Evolutionary conservation across 352 stramenopile genomes (phyloP).

Genomic region (Globisporangium cylindrosporum): DNA sequence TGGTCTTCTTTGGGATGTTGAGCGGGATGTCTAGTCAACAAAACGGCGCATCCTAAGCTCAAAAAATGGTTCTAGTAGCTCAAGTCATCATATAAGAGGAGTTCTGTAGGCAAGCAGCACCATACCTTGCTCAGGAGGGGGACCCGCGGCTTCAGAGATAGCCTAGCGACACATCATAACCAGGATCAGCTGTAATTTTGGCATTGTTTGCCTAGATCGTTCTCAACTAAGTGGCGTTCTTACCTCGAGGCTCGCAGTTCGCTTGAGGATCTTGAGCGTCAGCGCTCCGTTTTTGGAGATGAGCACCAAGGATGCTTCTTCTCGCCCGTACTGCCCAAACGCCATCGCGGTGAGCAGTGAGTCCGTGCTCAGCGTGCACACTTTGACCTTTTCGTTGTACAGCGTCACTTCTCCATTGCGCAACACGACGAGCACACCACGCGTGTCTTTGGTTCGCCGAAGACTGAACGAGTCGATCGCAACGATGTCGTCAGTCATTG

Average conservation of each 20-base stretch:
- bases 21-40: conserved; percentile 74
- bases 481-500: conserved; percentile 81
- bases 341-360: conserved; percentile 68
- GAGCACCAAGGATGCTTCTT: conserved; percentile 84
- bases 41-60: background rate
- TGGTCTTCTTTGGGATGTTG: conserved; percentile 93
- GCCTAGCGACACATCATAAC: conserved; percentile 16
- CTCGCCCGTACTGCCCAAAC: conserved; percentile 86
- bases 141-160: conserved; percentile 66
- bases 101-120: background rate
- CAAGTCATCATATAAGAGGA: background rate
- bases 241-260: conserved; percentile 74
- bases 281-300: conserved; percentile 78
- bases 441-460: conserved; percentile 68
- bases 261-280: conserved; percentile 88
- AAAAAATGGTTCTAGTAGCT: background rate
- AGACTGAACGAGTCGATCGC: conserved; percentile 76
- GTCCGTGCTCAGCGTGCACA: conserved; percentile 71
- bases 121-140: conserved; percentile 79
- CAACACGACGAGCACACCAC: conserved; percentile 81
- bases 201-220: background rate
- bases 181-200: background rate
- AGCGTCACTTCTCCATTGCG: conserved; percentile 82
- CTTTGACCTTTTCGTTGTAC: conserved; percentile 88
- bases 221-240: background rate